Base-by-base conservation (phyloP, 2,329 filamentous ascomycete species). In the Lasiodiplodia theobromae region DNA sequence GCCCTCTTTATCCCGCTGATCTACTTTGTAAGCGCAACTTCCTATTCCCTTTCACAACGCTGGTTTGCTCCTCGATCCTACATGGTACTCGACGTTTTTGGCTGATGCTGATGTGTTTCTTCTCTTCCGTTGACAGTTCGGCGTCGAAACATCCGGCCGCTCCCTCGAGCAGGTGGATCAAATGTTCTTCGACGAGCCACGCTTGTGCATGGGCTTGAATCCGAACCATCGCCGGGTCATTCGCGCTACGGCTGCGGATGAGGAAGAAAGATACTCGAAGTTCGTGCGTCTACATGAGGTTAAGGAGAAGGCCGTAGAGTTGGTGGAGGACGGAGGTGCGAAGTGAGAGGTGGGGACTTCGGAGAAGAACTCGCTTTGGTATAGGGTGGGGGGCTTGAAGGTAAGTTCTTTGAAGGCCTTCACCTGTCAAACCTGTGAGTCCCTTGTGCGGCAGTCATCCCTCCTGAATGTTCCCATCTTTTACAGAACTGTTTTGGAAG, bases 121-220 rank as follows among this genome's bases (percentile, higher is more conserved):
- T 3, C n/a, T 11, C n/a, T 21, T 47, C 12, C 7, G 31, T 10
- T 34, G 44, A 6, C 25, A 63, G 58, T 63, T 68, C 14, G 66
- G 66, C 11, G 66, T 68, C 10, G 66, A 68, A 25, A 68, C 66
- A 10, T 68, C 66, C 25, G 66, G 66, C 38, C 52, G 66, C 7
- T 57, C 66, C 12, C 56, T 68, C 11, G 66, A 68, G 54, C 66
- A 68, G 25, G 56, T 68, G 6, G 66, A 68, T 47, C 51, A 70
- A 12, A 74, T 77, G 73, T 78, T 79, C 70, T 74, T 72, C 34
- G 74, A 79, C 51, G 71, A 75, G 34, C 76, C 76, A 10, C 72
- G 77, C 21, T 44, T 74, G 0, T 72, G 73, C 16, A 78, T 79
- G 76, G 77, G 77, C 0, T 63, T 78, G 57, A 74, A 77, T 53